These are phyloP conservation scores for Millerozyma miso DNA, from an alignment of 805 yeast species.

Conservation along the genomic window DNA sequence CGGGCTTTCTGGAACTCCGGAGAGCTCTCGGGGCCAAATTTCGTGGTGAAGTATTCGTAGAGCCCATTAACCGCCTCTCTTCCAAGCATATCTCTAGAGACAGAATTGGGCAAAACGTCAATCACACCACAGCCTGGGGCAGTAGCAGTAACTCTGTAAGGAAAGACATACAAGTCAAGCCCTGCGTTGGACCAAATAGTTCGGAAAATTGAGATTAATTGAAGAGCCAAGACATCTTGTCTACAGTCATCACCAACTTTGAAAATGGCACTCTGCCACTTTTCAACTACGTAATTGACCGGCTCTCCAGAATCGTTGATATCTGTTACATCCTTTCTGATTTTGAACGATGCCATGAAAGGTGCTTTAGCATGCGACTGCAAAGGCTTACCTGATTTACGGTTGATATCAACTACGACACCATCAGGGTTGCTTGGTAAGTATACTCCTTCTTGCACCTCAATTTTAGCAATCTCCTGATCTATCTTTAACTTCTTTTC, in stretches of 20 bases:
- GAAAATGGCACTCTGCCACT: conserved; percentile 94
- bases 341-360: conserved; percentile 91
- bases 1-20: conserved; percentile 88
- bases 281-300: conserved; percentile 45
- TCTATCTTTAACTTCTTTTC: conserved; percentile 96
- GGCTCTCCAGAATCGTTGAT: conserved; percentile 35
- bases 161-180: conserved; percentile 85
- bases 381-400: conserved; percentile 88
- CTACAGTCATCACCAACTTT: conserved; percentile 99
- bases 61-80: conserved; percentile 98
- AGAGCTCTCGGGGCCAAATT: conserved; percentile 92
- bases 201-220: conserved; percentile 84
- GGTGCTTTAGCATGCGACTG: conserved; percentile 99
- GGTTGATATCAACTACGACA: conserved; percentile 81
- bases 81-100: conserved; percentile 96
- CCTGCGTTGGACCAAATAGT: conserved; percentile 88
- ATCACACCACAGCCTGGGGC: conserved; percentile 99
- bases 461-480: conserved; percentile 73
- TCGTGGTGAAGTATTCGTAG: conserved; percentile 85
- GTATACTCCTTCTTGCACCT: conserved; percentile 60
- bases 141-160: conserved; percentile 94
- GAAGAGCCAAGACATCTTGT: conserved; percentile 93
- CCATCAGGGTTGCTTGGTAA: conserved; percentile 98
- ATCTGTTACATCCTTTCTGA: conserved; percentile 54
- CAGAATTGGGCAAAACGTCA: conserved; percentile 93